Evolutionary conservation across 495 filamentous ascomycete genomes (phyloP).

Genomic region (Ramalina intermedia): DNA sequence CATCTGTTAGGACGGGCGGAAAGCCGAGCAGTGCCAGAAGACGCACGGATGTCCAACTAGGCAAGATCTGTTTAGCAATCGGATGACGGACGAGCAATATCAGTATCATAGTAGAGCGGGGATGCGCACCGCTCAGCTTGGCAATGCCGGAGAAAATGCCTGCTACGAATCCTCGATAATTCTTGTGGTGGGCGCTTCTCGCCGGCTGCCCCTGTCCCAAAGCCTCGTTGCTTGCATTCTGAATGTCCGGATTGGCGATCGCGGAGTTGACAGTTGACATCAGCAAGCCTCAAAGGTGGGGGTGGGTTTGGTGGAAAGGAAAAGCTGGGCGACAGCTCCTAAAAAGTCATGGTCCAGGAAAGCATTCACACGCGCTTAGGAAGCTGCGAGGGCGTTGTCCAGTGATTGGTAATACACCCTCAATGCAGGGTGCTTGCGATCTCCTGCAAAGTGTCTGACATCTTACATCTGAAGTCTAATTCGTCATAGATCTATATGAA

Average conservation of each 20-base stretch:
- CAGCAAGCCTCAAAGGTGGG: not conserved
- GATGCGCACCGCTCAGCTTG: slow-evolving; percentile 62
- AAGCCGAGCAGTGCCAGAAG: not conserved
- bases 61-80: too few species aligned
- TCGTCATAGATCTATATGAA: too few species aligned
- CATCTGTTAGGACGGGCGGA: slow-evolving; percentile 29
- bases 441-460: too few species aligned
- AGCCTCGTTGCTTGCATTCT: slow-evolving; percentile 9
- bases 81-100: not conserved
- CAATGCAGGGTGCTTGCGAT: too few species aligned
- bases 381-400: too few species aligned
- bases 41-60: slow-evolving; percentile 55
- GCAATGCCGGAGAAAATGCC: slow-evolving; percentile 87
- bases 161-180: slow-evolving; percentile 88
- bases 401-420: too few species aligned
- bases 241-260: slow-evolving; percentile 9
- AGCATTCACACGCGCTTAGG: too few species aligned
- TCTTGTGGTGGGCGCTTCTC: slow-evolving; percentile 12
- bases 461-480: too few species aligned
- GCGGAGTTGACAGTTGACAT: slow-evolving; percentile 7
- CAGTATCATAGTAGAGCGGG: not conserved
- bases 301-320: too few species aligned
- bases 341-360: too few species aligned
- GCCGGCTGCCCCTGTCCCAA: slow-evolving; percentile 10
- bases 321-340: too few species aligned